Conservation (phyloP, 2,329 filamentous ascomycete genomes). For the Epichloe uncinata region DNA sequence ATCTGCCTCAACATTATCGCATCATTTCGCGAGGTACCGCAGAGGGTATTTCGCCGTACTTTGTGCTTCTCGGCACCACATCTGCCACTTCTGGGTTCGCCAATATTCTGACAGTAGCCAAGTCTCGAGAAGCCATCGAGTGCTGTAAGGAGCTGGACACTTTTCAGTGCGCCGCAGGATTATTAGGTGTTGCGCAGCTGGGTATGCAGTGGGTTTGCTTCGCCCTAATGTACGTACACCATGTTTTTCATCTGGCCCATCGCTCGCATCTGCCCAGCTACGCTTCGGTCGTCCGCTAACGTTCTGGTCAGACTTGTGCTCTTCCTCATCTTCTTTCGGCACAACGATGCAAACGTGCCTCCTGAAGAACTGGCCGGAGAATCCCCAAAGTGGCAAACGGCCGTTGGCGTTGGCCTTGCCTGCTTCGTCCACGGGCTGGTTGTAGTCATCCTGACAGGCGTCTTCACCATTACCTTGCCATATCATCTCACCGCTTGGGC, state of each 20-base stretch:
- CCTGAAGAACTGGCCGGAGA: conserved; percentile 36
- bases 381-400: conserved; percentile 61
- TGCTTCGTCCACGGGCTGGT: conserved; percentile 67
- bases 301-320: conserved; percentile 57
- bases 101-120: conserved; percentile 82
- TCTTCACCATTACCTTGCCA: conserved; percentile 52
- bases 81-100: conserved; percentile 80
- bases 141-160: conserved; percentile 75
- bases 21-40: conserved; percentile 78
- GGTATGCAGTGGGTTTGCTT: conserved; percentile 89
- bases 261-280: neutral
- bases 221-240: conserved; percentile 63
- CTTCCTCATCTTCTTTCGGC: conserved; percentile 90
- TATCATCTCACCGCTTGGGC: conserved; percentile 63
- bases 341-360: conserved; percentile 37
- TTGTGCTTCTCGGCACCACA: conserved; percentile 84
- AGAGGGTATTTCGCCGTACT: conserved; percentile 91
- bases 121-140: conserved; percentile 66
- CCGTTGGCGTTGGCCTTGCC: conserved; percentile 56
- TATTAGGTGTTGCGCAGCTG: conserved; percentile 83
- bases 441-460: conserved; percentile 52
- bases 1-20: conserved; percentile 86
- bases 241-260: neutral
- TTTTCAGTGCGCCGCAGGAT: conserved; percentile 71
- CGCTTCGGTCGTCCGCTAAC: conserved; percentile 10